These are phyloP conservation scores for Sorghum bicolor DNA, from an alignment of 176 grass and related monocot genomes.

Conservation along the genomic window DNA sequence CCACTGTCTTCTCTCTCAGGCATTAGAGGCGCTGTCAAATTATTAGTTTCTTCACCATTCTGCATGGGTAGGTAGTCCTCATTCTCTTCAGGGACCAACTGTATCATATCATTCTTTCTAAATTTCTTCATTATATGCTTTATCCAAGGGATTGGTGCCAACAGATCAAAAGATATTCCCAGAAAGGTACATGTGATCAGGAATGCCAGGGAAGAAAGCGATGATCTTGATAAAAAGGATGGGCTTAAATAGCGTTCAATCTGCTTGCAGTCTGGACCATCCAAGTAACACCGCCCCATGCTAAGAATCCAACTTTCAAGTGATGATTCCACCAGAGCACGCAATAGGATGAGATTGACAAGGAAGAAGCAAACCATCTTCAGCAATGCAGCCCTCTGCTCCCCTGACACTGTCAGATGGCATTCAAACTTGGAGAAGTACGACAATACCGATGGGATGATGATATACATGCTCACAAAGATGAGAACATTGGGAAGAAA, in stretches of 20 bases:
- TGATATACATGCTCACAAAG: constrained; percentile 97
- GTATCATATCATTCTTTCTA: constrained; percentile 97
- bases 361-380: constrained; percentile 99
- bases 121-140: constrained; percentile 97
- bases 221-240: constrained; percentile 93
- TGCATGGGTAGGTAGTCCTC: constrained; percentile 56
- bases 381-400: constrained; percentile 88
- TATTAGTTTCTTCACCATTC: constrained; percentile 64
- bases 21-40: constrained; percentile 65
- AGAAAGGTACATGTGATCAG: constrained; percentile 92
- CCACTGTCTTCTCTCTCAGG: constrained; percentile 56
- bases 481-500: constrained; percentile 94
- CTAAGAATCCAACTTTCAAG: constrained; percentile 89
- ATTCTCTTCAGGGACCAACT: constrained; percentile 91
- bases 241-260: constrained; percentile 94
- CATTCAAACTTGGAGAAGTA: constrained; percentile 99
- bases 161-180: constrained; percentile 95
- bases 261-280: constrained; percentile 75
- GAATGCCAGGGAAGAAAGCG: constrained; percentile 92
- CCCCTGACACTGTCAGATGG: constrained; percentile 90
- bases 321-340: constrained; percentile 86
- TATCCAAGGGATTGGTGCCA: constrained; percentile 92
- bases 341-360: constrained; percentile 91
- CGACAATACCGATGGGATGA: constrained; percentile 83
- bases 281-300: constrained; percentile 91